Evolutionary conservation across 208 protist species (phyloP), one percentile per base, ranked within the genome.

Genomic region (Vickermania ingenoplastis): DNA sequence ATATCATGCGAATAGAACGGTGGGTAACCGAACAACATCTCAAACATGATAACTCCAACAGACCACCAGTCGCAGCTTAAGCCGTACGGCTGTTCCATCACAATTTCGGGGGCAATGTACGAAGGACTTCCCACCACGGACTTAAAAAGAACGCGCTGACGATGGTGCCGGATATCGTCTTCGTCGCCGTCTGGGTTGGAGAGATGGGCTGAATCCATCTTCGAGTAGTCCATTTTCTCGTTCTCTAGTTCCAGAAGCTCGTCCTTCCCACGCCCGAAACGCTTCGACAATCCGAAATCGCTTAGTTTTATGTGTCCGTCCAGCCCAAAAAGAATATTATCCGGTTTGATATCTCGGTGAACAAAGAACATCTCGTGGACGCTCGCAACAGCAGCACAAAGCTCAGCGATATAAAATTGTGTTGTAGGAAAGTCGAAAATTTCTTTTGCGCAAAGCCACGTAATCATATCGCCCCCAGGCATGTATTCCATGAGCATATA

Each of bases 31-130:
- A 92, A 97, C 2, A 98, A 65, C 96, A 98, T 97, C 70, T 98
- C 96, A 75, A 97, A 99, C 89, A 98, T 96, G 63, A 99, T 98
- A 1, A 98, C 93, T 22, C 97, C 97, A 0, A 99, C 90, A 4
- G 93, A 97, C 97, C 97, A 99, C 97, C 96, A 98, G 62, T 99
- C 97, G 68, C 96, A 98, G 65, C 96, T 93, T 2, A 94, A 62
- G 41, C 94, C 95, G 75, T 99, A 99, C 1, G 79, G 84, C 75
- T 87, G 81, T 59, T 81, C 88, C 50, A 94, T 75, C 13, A 98
- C 65, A 48, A 98, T 97, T 65, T 99, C 97, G 22, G 97, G 97
- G 1, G 97, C 95, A 49, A 98, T 98, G 80, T 99, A 99, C 49
- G 97, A 96, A 21, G 96, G 95, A 49, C 94, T 98, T 59, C 97